Conservation (phyloP, 352 stramenopile genomes). For the Globisporangium alternatum region DNA sequence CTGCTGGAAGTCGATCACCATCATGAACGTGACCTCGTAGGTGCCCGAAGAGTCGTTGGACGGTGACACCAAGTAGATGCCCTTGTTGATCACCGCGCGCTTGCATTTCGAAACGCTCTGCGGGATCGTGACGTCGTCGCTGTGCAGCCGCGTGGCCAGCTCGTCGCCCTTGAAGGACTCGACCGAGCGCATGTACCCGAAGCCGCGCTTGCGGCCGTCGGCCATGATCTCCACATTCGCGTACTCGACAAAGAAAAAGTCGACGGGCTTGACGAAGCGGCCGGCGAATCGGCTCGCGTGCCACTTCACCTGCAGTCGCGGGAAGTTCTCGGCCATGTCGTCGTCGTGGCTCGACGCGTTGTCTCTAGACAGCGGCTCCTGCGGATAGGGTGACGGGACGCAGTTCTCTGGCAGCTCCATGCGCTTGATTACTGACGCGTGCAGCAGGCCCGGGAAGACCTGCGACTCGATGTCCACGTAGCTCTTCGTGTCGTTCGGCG, state of each 20-base stretch:
- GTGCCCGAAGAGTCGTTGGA: slow-evolving; percentile 29
- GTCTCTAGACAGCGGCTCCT: slow-evolving; percentile 32
- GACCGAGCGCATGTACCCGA: slow-evolving; percentile 75
- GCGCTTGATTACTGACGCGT: slow-evolving; percentile 76
- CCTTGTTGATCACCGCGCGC: slow-evolving; percentile 80
- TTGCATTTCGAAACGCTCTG: slow-evolving; percentile 86
- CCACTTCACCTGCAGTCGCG: slow-evolving; percentile 82
- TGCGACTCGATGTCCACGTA: slow-evolving; percentile 83
- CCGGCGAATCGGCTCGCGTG: slow-evolving; percentile 80
- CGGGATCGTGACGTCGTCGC: slow-evolving; percentile 61
- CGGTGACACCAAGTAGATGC: slow-evolving; percentile 64
- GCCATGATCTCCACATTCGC: slow-evolving; percentile 70
- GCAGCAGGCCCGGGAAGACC: slow-evolving; percentile 74
- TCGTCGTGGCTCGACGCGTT: slow-evolving; percentile 44
- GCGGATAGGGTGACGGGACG: slow-evolving; percentile 3
- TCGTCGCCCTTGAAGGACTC: slow-evolving; percentile 85
- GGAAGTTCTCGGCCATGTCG: slow-evolving; percentile 41
- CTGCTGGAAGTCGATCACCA: slow-evolving; percentile 84
- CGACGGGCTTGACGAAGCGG: slow-evolving; percentile 76
- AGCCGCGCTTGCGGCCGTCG: slow-evolving; percentile 63
- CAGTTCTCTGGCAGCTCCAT: slow-evolving; percentile 54
- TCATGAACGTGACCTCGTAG: slow-evolving; percentile 84
- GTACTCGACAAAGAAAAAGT: slow-evolving; percentile 89
- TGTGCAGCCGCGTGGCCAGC: slow-evolving; percentile 60
- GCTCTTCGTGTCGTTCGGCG: slow-evolving; percentile 58